Base-by-base conservation (phyloP, 2,329 filamentous ascomycete species). In the Coniella lustricola region DNA sequence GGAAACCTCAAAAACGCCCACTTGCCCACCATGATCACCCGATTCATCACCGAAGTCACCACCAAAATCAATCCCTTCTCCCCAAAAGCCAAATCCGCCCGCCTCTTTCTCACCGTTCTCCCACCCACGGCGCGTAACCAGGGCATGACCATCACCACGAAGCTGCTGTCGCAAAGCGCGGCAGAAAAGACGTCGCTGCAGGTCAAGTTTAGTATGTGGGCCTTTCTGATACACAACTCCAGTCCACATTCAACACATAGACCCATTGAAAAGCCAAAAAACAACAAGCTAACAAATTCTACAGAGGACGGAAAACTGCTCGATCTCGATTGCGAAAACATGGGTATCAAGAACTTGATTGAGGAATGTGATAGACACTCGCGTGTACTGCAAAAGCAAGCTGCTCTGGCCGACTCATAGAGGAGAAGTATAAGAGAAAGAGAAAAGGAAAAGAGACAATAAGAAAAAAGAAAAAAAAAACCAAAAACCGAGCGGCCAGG, bases 41-140 rank as follows among this genome's bases (percentile, higher is more conserved):
- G 84, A 64, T 93, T 88, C 73, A 79, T 94, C 66, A 91, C 90
- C 65, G 81, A 89, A 65, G 82, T 97, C 60, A 82, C 78, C 60
- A 85, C 89, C 56, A 82, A 81, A 65, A 96, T 97, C 81, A 95
- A 95, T 70, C 91, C 93, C 34, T 97, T 97, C 78, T 85, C 82
- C 22, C 70, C 77, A 20, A 76, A 78, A 64, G 83, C 88, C 54
- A 90, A 89, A 63, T 85, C 90, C 20, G 90, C 89, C 34, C 84
- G 93, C 37, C 76, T 95, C 44, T 93, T 97, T 68, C 87, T 97
- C 57, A 85, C 87, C 29, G 77, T 86, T 55, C 81, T 98, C 29
- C 89, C 91, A 9, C 80, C 90, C 36, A 82, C 84, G 60, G 90
- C 90, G 52, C 82, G 90, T 47, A 70, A 75, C 48, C 76, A 73